Evolutionary conservation across 352 stramenopile species (phyloP), one percentile per base, ranked within the genome.

Genomic region (Pythium graminicola): DNA sequence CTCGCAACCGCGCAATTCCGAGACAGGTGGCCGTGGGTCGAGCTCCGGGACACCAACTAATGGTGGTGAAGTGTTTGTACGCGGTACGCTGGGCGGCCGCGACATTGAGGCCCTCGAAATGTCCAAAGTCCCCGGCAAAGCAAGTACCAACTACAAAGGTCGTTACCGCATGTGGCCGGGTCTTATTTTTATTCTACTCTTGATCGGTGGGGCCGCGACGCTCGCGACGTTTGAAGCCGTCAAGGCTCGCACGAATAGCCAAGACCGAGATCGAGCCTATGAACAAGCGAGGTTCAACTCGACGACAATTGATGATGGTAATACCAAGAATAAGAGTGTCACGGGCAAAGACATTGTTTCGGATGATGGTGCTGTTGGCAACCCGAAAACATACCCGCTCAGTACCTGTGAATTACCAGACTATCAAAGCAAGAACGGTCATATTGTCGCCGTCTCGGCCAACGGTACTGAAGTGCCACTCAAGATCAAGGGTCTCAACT

Each of bases 401-500:
- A 73, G 53, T 23, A 54, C 54, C 10, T 93, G 82, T 45, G 56
- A 90, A 41, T 73, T 90, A 56, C 81, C 81, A 45, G 83, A 93
- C 63, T 93, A 81, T 60, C 54, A 85, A 17, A 91, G 78, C 54
- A 86, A 83, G 50, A 73, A 89, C 39, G 79, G 79, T 33, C 70
- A 70, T 45, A 89, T 93, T 47, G 73, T 74, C 35, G 81, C 80
- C 0, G 64, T 81, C 24, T 43, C 78, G n/a, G 51, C 60, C 13
- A 72, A 79, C 17, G 75, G 71, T 28, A 75, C 67, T 8, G 69
- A 81, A 20, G 76, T 74, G 44, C 74, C 76, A 44, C 65, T 93
- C 22, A 76, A 87, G 59, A 85, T 93, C 52, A 90, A 93, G 57
- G 80, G 80, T 38, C 64, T 93, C 44, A 93, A 93, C 68, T 93